phyloP scores from a whole-genome alignment of 2,329 filamentous ascomycete genomes.

The Colletotrichum truncatum region DNA sequence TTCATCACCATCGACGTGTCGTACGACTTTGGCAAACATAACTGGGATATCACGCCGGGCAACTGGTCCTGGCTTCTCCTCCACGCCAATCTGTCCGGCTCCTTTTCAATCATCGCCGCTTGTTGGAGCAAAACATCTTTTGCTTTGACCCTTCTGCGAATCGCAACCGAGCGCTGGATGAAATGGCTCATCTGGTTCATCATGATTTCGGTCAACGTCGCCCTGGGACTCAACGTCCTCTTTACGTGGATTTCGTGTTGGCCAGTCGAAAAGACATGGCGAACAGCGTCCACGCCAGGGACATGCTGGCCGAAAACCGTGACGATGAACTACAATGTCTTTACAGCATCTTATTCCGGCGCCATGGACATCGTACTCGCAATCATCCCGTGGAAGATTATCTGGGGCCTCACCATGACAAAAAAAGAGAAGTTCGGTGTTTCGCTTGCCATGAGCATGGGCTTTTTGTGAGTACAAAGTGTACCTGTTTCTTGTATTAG shows the following conservation, averaged over 20 bases:
- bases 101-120: conserved; percentile 34
- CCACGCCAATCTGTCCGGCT: conserved; percentile 30
- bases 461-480: conserved; percentile 44
- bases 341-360: conserved; percentile 41
- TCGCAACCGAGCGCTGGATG: conserved; percentile 34
- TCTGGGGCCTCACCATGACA: conserved; percentile 49
- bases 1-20: conserved; percentile 23
- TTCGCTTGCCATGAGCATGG: conserved; percentile 51
- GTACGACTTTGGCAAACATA: conserved; percentile 30
- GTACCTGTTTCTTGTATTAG: neutral
- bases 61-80: conserved; percentile 28
- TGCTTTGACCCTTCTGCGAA: conserved; percentile 39
- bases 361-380: conserved; percentile 50
- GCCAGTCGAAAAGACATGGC: conserved; percentile 36
- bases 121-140: conserved; percentile 41
- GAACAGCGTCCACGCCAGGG: conserved; percentile 32
- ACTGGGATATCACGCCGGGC: conserved; percentile 19
- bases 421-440: conserved; percentile 51
- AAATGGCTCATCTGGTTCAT: conserved; percentile 37
- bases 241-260: conserved; percentile 38
- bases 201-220: conserved; percentile 36
- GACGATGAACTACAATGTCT: conserved; percentile 42
- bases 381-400: conserved; percentile 49
- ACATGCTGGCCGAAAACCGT: conserved; percentile 37
- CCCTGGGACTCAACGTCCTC: conserved; percentile 33